A percentile compares a stretch with the other conserved stretches of the same genome.
Conservation (phyloP, 2,329 filamentous ascomycete genomes). For the Huntiella savannae region DNA sequence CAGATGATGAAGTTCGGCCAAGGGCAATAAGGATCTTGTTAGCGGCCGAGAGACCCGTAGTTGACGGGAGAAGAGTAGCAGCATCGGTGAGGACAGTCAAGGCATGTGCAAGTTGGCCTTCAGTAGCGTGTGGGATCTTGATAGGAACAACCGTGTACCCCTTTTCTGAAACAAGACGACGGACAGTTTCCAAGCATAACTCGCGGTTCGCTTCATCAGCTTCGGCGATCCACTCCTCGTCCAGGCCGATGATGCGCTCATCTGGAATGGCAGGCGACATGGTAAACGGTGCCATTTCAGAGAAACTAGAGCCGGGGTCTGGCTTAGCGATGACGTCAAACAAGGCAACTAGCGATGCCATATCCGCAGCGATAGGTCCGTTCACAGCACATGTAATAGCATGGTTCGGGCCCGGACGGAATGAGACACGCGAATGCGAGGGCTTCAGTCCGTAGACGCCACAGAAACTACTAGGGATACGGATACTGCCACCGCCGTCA, state of each 20-base stretch:
- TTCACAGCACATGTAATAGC: slow-evolving; percentile 43
- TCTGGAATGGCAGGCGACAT: slow-evolving; percentile 13
- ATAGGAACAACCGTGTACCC: slow-evolving; percentile 37
- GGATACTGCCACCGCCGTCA: slow-evolving; percentile 56
- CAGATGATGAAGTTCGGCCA: slow-evolving; percentile 39
- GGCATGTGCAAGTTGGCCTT: slow-evolving; percentile 54
- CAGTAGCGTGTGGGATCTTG: slow-evolving; percentile 34
- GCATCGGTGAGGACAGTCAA: slow-evolving; percentile 53
- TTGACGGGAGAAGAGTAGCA: slow-evolving; percentile 26
- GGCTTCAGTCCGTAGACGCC: slow-evolving; percentile 59
- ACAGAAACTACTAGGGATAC: slow-evolving; percentile 54
- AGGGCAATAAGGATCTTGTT: slow-evolving; percentile 50
- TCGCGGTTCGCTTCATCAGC: slow-evolving; percentile 24
- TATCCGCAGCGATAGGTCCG: slow-evolving; percentile 48
- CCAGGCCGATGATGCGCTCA: slow-evolving; percentile 40
- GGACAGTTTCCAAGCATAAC: slow-evolving; percentile 25
- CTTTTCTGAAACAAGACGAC: slow-evolving; percentile 31
- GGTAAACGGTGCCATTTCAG: slow-evolving; percentile 17
- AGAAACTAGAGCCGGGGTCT: slow-evolving; percentile 39
- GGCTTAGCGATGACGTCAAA: slow-evolving; percentile 48
- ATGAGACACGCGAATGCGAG: slow-evolving; percentile 46
- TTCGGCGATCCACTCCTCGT: slow-evolving; percentile 41
- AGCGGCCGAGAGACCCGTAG: slow-evolving; percentile 32
- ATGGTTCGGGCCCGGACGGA: slow-evolving; percentile 36
- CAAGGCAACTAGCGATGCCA: slow-evolving; percentile 44